Base-by-base conservation (phyloP, 1,284 basidiomycete species). In the Chiua sp. region DNA sequence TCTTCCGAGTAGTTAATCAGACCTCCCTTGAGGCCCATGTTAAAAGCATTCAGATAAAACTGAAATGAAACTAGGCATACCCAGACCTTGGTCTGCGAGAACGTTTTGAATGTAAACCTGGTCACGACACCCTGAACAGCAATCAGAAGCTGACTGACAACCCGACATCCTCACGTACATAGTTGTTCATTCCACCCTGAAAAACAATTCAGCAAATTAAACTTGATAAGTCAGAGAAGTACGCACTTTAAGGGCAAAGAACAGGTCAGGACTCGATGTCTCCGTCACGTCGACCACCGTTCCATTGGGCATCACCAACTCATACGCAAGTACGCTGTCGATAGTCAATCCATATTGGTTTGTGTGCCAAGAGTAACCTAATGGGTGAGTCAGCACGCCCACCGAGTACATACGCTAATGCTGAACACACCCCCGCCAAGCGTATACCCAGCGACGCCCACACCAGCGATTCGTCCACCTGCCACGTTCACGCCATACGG, bases 181-280 rank as follows among this genome's bases (percentile, higher is more conserved):
- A 44, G n/a, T 44, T 44, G 7, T 44, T 44, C 42, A 20, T 39
- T 39, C 18, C 37, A 39, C 37, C 18, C 37, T 39, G 18, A 4
- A 39, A 18, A 39, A 18, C 13, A 35, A 18, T 18, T 20, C 18
- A 4, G 5, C 26, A 26, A 26, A 39, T 7, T 39, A 8, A 20
- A 39, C 18, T 39, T 15, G 15, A 16, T 20, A 18, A 39, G 18
- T 39, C 4, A 20, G 18, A 39, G 18, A 16, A 12, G 3, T 28
- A 59, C 68, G 0, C 59, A 77, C 81, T 69, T 78, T 82, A 26
- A 86, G 68, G 7, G 73, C 83, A 59, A 79, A 82, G 69, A 84
- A 85, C 1, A 85, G 68, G 49, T 78, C 77, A 0, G 78, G 64
- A 59, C 80, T 74, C 0, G 75, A 75, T 0, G 61, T 51, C 23